phyloP scores from a whole-genome alignment of 2,329 filamentous ascomycete genomes.

The Aspergillus felis region DNA sequence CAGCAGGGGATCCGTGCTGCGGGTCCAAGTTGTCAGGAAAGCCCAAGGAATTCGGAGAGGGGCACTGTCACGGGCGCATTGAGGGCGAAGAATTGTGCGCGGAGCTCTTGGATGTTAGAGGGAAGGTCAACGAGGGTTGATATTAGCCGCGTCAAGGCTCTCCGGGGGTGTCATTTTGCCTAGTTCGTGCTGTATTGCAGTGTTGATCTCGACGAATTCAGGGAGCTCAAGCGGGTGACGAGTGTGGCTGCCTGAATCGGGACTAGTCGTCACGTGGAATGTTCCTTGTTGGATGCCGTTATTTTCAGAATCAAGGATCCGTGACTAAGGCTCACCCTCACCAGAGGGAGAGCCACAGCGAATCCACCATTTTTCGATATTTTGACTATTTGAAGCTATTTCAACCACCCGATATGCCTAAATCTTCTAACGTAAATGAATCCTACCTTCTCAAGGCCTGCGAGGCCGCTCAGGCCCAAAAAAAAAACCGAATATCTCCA shows the following conservation, averaged over 20 bases:
- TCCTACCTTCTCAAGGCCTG: too few relatives aligned
- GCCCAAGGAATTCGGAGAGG: not conserved
- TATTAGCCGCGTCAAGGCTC: not conserved
- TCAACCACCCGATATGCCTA: too few relatives aligned
- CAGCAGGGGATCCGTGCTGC: not conserved
- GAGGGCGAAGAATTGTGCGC: not conserved
- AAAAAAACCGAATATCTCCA: too few relatives aligned
- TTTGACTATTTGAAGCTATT: too few relatives aligned
- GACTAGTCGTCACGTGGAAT: not conserved
- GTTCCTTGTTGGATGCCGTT: too few relatives aligned
- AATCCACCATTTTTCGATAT: too few relatives aligned
- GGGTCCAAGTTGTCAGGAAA: not conserved
- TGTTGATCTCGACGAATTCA: not conserved
- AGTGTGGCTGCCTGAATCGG: not conserved
- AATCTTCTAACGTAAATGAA: too few relatives aligned
- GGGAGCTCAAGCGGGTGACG: not conserved
- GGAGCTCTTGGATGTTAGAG: not conserved
- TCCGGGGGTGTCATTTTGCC: not conserved
- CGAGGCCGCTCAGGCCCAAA: too few relatives aligned
- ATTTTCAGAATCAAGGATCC: too few relatives aligned
- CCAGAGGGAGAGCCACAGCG: too few relatives aligned
- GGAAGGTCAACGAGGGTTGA: not conserved
- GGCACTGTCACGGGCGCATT: not conserved
- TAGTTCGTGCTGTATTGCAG: not conserved
- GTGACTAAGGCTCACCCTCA: too few relatives aligned